Conservation (phyloP, 2,329 filamentous ascomycete genomes). For the Neocucurbitaria cava region DNA sequence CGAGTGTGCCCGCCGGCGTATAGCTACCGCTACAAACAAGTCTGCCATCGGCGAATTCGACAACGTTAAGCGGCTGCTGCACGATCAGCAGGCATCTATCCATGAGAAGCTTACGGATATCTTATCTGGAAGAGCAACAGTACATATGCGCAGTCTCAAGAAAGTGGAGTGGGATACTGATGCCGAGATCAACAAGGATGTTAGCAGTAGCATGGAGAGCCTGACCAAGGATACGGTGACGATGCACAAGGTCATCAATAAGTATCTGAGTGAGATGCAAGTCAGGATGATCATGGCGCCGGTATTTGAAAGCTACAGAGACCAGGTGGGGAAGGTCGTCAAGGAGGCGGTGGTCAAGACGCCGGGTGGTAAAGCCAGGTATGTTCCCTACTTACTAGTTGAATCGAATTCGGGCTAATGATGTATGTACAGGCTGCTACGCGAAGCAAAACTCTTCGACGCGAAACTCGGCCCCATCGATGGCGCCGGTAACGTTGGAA, state of each 20-base stretch:
- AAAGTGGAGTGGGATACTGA: conserved; percentile 75
- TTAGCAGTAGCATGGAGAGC: conserved; percentile 82
- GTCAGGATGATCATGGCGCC: conserved; percentile 85
- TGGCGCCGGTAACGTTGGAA: conserved; percentile 76
- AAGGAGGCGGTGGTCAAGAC: conserved; percentile 70
- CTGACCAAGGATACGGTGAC: conserved; percentile 85
- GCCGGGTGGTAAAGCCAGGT: conserved; percentile 74
- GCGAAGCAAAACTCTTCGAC: conserved; percentile 77
- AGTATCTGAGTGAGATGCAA: conserved; percentile 78
- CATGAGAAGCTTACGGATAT: conserved; percentile 94
- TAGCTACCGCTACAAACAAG: conserved; percentile 50
- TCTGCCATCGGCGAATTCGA: conserved; percentile 79
- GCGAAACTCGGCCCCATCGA: conserved; percentile 77
- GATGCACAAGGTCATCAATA: conserved; percentile 81
- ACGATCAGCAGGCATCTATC: conserved; percentile 89
- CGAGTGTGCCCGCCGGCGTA: conserved; percentile 85
- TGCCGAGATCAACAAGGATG: conserved; percentile 49
- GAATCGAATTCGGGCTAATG: conserved; percentile 8
- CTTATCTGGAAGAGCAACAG: conserved; percentile 77
- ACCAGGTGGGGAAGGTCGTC: conserved; percentile 77
- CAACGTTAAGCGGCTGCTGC: conserved; percentile 80
- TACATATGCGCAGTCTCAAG: conserved; percentile 77
- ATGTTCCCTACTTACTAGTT: conserved; percentile 39
- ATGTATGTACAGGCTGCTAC: conserved; percentile 69
- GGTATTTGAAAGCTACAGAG: conserved; percentile 82